Conservation (phyloP, 1,139 yeast genomes). For the Suhomyces chickasaworum region DNA sequence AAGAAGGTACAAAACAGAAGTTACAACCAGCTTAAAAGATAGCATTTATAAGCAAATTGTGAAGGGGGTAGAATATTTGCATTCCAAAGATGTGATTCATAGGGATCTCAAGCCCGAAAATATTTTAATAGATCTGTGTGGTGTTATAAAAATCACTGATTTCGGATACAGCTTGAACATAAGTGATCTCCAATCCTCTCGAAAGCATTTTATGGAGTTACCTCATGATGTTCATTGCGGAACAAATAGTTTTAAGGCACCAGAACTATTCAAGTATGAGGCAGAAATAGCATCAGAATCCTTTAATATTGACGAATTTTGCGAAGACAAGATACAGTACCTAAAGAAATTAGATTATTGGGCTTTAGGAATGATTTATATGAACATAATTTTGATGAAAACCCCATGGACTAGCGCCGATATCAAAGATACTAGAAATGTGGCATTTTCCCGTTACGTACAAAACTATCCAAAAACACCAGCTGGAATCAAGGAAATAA, state of each 20-base stretch:
- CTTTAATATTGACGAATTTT: constrained; percentile 10
- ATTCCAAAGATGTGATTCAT: constrained; percentile 46
- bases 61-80: constrained; percentile 49
- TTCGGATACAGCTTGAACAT: constrained; percentile 53
- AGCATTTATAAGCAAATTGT: constrained; percentile 50
- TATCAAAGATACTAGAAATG: constrained; percentile 19
- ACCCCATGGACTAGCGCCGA: constrained; percentile 53
- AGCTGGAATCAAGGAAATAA: constrained; percentile 11
- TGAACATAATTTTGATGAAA: constrained; percentile 45
- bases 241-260: constrained; percentile 57
- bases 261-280: constrained; percentile 47
- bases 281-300: constrained; percentile 13
- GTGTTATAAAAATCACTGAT: constrained; percentile 50
- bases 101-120: constrained; percentile 62
- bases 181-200: constrained; percentile 18
- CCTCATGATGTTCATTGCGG: constrained; percentile 43
- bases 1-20: constrained; percentile 34
- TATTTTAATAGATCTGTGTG: constrained; percentile 46
- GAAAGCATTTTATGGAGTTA: constrained; percentile 22
- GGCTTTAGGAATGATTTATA: constrained; percentile 54
- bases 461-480: constrained; percentile 16
- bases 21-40: constrained; percentile 42
- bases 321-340: constrained; percentile 8
- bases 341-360: constrained; percentile 46
- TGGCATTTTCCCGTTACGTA: constrained; percentile 14